These are phyloP conservation scores for Neophaeococcomyces aloes DNA, from an alignment of 2,329 filamentous ascomycete genomes.

Conservation along the genomic window DNA sequence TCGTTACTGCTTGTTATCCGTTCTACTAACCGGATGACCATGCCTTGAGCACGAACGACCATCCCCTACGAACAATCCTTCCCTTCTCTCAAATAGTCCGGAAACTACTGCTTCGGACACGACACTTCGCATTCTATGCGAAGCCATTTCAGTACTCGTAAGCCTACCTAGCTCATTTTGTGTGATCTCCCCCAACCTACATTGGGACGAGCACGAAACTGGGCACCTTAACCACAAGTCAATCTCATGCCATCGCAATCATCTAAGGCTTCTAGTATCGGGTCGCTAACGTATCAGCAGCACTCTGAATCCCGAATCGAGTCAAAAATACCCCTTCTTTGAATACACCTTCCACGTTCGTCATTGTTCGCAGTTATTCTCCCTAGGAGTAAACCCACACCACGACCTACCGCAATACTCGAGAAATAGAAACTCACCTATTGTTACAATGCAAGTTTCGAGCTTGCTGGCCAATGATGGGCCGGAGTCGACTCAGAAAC, in stretches of 20 bases:
- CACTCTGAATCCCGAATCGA: neutral
- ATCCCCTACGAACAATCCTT: neutral
- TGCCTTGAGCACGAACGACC: constrained; percentile 7
- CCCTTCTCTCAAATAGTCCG: neutral
- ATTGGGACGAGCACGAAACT: neutral
- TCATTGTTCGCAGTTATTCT: neutral
- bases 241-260: neutral
- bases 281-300: neutral
- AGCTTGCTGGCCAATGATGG: constrained; percentile 1
- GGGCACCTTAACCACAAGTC: neutral
- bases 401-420: neutral
- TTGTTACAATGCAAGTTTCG: constrained; percentile 8
- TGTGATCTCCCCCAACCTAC: neutral
- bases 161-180: neutral
- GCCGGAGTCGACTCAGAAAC: neutral
- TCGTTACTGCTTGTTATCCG: constrained; percentile 1
- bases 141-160: constrained; percentile 1
- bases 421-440: neutral
- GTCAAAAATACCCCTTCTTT: neutral
- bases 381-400: too few species aligned
- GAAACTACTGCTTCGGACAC: neutral
- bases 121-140: constrained; percentile 2
- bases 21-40: neutral
- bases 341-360: neutral
- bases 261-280: neutral